A percentile compares a stretch with the other conserved stretches of the same genome.
These are phyloP conservation scores for Verticillium nubilum DNA, from an alignment of 2,329 filamentous ascomycete species.

Conservation along the genomic window DNA sequence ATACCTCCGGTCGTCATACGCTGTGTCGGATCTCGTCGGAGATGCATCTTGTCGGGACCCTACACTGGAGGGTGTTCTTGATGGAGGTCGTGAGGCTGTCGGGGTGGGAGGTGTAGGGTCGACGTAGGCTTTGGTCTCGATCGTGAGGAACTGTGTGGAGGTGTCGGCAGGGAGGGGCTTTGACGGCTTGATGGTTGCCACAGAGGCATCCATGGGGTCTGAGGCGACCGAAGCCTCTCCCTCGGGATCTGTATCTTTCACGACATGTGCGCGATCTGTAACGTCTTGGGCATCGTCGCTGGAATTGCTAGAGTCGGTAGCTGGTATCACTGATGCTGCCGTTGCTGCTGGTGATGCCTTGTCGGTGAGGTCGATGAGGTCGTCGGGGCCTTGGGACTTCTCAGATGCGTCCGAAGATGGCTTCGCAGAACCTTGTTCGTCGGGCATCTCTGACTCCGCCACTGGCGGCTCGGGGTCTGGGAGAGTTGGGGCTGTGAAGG, in stretches of 20 bases:
- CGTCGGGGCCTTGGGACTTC: neutral
- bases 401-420: neutral
- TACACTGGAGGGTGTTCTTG: constrained; percentile 53
- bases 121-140: constrained; percentile 43
- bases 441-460: neutral
- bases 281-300: neutral
- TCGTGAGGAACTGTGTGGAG: constrained; percentile 37
- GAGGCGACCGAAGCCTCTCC: neutral
- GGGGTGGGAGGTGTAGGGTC: constrained; percentile 56
- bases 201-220: constrained; percentile 38
- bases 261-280: neutral
- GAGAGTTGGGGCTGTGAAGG: neutral
- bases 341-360: neutral
- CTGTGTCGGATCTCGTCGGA: constrained; percentile 49
- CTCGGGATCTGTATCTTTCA: neutral
- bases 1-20: constrained; percentile 52
- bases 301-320: constrained; percentile 1
- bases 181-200: constrained; percentile 43
- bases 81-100: constrained; percentile 47
- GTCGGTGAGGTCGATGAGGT: constrained; percentile 12
- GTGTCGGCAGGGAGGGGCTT: constrained; percentile 30
- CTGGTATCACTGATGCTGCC: neutral
- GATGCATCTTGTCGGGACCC: constrained; percentile 45
- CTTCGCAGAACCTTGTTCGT: neutral
- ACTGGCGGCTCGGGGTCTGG: neutral